These are phyloP conservation scores for Rhynchospora breviuscula DNA, from an alignment of 176 grass and related monocot species.

Conservation along the genomic window DNA sequence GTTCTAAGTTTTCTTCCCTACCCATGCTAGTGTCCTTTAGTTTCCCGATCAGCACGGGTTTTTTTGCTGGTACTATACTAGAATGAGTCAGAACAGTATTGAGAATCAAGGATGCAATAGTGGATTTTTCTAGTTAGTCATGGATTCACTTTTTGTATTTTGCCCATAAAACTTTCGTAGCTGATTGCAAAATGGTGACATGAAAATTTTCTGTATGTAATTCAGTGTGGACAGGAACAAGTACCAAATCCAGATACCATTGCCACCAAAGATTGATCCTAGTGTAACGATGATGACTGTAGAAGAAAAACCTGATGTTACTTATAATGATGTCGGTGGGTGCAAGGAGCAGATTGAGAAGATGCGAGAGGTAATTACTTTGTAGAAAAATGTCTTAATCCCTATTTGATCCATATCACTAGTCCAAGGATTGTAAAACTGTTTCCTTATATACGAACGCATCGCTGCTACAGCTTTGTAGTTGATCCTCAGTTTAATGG, in stretches of 20 bases:
- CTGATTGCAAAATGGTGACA: not conserved
- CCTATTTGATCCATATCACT: not conserved
- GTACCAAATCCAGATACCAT: constrained; percentile 91
- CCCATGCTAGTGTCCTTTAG: not conserved
- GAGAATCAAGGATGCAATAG: not conserved
- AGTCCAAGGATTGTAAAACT: not conserved
- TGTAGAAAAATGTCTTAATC: not conserved
- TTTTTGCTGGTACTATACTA: not conserved
- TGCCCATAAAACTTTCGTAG: not conserved
- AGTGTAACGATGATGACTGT: constrained; percentile 99
- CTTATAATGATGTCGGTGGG: constrained; percentile 91
- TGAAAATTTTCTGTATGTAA: constrained; percentile 13
- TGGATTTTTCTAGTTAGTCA: not conserved
- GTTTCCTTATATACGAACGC: not conserved
- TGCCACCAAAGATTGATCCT: constrained; percentile 89
- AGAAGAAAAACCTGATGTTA: constrained; percentile 93
- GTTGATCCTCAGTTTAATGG: constrained; percentile 2
- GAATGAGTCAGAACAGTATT: not conserved
- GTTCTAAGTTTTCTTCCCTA: not conserved
- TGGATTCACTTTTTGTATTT: not conserved
- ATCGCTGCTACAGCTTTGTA: not conserved
- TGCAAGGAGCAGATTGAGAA: constrained; percentile 98
- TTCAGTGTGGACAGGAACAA: constrained; percentile 88
- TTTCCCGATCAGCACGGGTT: not conserved
- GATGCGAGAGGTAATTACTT: constrained; percentile 65